Percentiles rank a stretch among this genome's conserved stretches.
Conservation (phyloP, 129 eudicot species). For the Flaveria sonorensis region DNA sequence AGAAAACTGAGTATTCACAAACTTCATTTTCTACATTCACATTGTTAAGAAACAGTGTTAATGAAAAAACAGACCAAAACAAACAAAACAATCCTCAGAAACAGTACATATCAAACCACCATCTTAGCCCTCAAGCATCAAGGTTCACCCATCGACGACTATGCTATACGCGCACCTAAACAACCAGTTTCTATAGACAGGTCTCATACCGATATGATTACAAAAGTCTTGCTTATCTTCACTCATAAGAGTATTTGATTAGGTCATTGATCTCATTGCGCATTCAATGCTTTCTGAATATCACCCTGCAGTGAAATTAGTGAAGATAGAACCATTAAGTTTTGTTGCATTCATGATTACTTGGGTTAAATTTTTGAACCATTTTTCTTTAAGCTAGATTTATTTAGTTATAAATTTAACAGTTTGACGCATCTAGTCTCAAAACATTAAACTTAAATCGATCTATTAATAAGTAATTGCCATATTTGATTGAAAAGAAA, state of each 20-base stretch:
- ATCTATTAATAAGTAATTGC: not conserved
- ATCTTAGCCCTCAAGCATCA: constrained; percentile 8
- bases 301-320: constrained; percentile 53
- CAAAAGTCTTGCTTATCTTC: constrained; percentile 11
- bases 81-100: constrained; percentile 22
- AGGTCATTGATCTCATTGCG: constrained; percentile 1
- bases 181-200: not conserved
- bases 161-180: not conserved
- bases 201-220: constrained; percentile 6
- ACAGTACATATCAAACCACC: constrained; percentile 17
- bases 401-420: not conserved
- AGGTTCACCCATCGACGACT: not conserved
- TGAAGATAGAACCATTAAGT: not conserved
- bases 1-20: constrained; percentile 1
- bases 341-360: not conserved
- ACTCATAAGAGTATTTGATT: not conserved
- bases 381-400: not conserved
- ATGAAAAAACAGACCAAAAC: constrained; percentile 20
- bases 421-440: not conserved
- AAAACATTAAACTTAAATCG: not conserved
- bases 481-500: too few relatives aligned
- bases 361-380: not conserved
- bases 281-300: constrained; percentile 58
- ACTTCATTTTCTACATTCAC: not conserved
- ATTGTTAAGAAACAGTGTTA: not conserved